Conservation (phyloP, 345 rosid genomes). For the Anacardium occidentale region DNA sequence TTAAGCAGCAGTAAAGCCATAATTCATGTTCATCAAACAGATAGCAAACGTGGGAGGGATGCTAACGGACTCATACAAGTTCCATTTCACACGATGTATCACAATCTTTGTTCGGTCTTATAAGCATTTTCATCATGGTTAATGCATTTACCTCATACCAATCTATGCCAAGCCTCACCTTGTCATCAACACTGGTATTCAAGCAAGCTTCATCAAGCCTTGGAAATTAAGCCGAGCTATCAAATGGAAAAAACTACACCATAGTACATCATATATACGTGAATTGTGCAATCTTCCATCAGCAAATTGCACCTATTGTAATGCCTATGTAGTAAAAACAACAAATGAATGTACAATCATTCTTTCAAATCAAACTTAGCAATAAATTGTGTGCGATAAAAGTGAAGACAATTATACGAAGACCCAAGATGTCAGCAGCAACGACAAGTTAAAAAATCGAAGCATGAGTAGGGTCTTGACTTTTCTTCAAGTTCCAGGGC, state of each 20-base stretch:
- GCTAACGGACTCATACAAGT: too few species aligned
- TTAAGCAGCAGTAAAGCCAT: too few species aligned
- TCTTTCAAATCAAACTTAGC: neutral
- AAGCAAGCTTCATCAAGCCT: conserved; percentile 23
- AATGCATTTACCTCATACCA: too few species aligned
- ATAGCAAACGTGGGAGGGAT: too few species aligned
- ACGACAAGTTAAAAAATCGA: conserved; percentile 71
- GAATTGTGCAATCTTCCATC: neutral
- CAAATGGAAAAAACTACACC: neutral
- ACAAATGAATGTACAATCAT: neutral
- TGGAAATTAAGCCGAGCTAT: neutral
- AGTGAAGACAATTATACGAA: conserved; percentile 1
- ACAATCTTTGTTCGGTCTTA: too few species aligned
- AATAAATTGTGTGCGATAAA: neutral
- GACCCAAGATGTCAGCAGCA: conserved; percentile 58
- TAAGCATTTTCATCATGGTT: too few species aligned
- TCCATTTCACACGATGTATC: too few species aligned
- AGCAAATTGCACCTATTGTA: neutral
- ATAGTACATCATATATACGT: neutral
- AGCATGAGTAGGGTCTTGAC: conserved; percentile 70
- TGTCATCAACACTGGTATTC: conserved; percentile 9
- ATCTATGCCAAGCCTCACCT: neutral
- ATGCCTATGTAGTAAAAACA: neutral
- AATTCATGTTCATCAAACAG: too few species aligned
- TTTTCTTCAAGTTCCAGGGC: conserved; percentile 62